Conservation (phyloP, 306 rosid genomes). For the Prunus salicina region DNA sequence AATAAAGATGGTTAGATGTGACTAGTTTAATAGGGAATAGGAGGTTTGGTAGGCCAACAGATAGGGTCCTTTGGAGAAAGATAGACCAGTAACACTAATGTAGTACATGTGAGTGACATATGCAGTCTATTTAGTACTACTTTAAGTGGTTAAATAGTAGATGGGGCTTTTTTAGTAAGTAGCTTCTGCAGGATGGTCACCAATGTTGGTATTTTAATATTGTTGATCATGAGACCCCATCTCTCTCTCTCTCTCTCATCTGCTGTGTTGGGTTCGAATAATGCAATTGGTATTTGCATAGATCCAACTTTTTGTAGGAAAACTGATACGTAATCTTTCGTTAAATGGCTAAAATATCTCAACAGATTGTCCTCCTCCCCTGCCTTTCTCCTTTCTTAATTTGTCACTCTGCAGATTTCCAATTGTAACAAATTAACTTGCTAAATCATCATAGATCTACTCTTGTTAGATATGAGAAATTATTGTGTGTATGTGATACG, state of each 20-base stretch:
- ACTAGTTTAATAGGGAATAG: constrained; percentile 36
- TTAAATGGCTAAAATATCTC: neutral
- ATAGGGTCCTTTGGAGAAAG: constrained; percentile 38
- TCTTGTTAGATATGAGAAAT: neutral
- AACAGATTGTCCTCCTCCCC: neutral
- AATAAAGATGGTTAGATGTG: constrained; percentile 25
- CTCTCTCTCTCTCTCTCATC: neutral
- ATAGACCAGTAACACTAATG: constrained; percentile 38
- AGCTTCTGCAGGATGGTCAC: constrained; percentile 20
- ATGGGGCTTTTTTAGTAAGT: constrained; percentile 25
- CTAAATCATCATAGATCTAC: neutral
- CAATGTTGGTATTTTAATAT: neutral
- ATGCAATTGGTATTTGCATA: neutral
- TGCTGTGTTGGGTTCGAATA: neutral
- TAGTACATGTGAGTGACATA: constrained; percentile 52
- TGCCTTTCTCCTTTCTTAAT: neutral
- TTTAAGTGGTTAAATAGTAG: constrained; percentile 45
- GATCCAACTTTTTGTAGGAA: neutral
- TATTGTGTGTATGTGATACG: no score
- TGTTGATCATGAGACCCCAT: neutral
- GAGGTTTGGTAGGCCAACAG: constrained; percentile 57
- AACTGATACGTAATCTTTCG: neutral
- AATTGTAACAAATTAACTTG: neutral
- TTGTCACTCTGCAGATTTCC: neutral
- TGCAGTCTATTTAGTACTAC: constrained; percentile 34